These are phyloP conservation scores for Trichoderma aggressivum DNA, from an alignment of 2,329 filamentous ascomycete species.

Conservation along the genomic window DNA sequence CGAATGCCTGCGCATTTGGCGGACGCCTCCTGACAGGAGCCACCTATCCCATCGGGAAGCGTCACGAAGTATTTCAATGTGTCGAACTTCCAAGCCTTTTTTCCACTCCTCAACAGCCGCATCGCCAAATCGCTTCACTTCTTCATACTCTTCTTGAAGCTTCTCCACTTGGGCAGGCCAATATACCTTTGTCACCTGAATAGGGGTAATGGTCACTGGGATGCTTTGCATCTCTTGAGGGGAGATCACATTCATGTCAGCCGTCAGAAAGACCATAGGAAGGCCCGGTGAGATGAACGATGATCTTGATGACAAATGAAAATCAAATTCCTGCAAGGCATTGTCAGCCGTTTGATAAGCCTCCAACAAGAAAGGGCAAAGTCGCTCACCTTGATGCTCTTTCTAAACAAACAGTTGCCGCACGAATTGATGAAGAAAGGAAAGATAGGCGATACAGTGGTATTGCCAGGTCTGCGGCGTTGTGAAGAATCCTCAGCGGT, in stretches of 20 bases:
- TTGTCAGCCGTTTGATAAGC: slow-evolving; percentile 21
- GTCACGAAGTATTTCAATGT: slow-evolving; percentile 58
- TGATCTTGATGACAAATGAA: slow-evolving; percentile 61
- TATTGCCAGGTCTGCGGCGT: slow-evolving; percentile 59
- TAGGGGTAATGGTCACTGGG: slow-evolving; percentile 39
- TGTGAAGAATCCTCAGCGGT: slow-evolving; percentile 35
- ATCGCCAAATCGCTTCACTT: slow-evolving; percentile 62
- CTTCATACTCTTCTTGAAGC: slow-evolving; percentile 59
- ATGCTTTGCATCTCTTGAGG: slow-evolving; percentile 52
- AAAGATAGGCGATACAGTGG: slow-evolving; percentile 65
- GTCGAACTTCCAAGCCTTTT: slow-evolving; percentile 66
- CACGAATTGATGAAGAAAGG: slow-evolving; percentile 67
- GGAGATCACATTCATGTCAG: slow-evolving; percentile 58
- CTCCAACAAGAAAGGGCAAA: neutral
- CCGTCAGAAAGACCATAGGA: slow-evolving; percentile 63
- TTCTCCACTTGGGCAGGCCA: slow-evolving; percentile 59
- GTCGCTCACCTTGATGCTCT: slow-evolving; percentile 62
- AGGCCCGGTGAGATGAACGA: slow-evolving; percentile 65
- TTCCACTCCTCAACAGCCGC: slow-evolving; percentile 73
- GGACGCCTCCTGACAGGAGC: slow-evolving; percentile 48
- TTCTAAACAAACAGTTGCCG: slow-evolving; percentile 58
- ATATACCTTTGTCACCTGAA: slow-evolving; percentile 63
- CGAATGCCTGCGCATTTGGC: slow-evolving; percentile 33
- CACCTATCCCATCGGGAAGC: slow-evolving; percentile 73
- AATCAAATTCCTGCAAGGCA: slow-evolving; percentile 61